Percentiles rank a stretch among this genome's conserved stretches.
Conservation (phyloP, 176 grass and related monocot species). For the Guadua angustifolia region DNA sequence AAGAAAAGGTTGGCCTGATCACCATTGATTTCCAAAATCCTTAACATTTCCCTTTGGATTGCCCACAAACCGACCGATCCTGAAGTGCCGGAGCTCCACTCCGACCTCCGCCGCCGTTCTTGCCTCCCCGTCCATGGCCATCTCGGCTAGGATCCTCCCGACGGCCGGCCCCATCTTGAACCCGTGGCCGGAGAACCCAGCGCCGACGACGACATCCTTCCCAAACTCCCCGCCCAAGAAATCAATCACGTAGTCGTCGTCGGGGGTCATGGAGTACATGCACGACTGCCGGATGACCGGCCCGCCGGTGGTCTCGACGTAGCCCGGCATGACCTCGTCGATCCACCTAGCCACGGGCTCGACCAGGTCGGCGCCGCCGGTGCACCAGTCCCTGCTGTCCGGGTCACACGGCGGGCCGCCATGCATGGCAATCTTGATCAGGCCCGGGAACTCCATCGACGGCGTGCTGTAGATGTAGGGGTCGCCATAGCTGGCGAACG, state of each 20-base stretch:
- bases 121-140: conserved; percentile 66
- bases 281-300: conserved; percentile 73
- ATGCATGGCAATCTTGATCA: conserved; percentile 87
- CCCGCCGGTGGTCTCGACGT: conserved; percentile 56
- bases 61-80: conserved; percentile 54
- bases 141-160: conserved; percentile 70
- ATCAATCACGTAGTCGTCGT: conserved; percentile 84
- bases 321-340: conserved; percentile 50
- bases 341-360: conserved; percentile 71
- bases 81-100: conserved; percentile 52
- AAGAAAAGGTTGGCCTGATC: neutral
- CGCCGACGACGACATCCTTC: conserved; percentile 79
- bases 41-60: conserved; percentile 61
- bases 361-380: conserved; percentile 38
- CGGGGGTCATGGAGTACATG: conserved; percentile 94
- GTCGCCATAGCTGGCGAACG: conserved; percentile 85
- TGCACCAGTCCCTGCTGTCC: conserved; percentile 63
- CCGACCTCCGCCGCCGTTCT: conserved; percentile 44
- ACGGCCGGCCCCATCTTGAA: conserved; percentile 83
- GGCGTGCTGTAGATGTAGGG: conserved; percentile 88
- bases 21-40: conserved; percentile 32
- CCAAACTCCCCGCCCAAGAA: conserved; percentile 79
- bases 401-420: conserved; percentile 79
- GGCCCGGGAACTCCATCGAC: conserved; percentile 76
- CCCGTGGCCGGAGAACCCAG: conserved; percentile 86